Evolutionary conservation across 192 early-diverging fungal genomes (phyloP).

Genomic region (Mortierella claussenii): DNA sequence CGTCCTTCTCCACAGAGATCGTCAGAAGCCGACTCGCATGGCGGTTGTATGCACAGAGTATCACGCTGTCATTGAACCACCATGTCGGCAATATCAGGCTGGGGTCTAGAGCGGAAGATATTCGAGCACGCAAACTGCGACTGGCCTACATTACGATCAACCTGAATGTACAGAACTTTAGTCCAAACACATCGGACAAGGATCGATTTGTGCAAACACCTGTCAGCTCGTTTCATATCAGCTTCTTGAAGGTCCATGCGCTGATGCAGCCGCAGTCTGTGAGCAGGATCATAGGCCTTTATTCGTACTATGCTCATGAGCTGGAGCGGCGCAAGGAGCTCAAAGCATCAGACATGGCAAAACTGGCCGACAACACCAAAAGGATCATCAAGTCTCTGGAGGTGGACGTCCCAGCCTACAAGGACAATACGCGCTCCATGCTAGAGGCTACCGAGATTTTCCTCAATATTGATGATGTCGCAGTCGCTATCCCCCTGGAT

Average conservation of each 20-base stretch:
- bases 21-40: constrained; percentile 51
- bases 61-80: constrained; percentile 69
- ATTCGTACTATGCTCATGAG: constrained; percentile 73
- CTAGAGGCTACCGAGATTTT: constrained; percentile 63
- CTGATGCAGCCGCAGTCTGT: constrained; percentile 80
- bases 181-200: constrained; percentile 27
- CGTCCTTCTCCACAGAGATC: constrained; percentile 13
- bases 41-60: constrained; percentile 64
- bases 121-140: constrained; percentile 54
- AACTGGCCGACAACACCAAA: constrained; percentile 73
- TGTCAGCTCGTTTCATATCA: constrained; percentile 60
- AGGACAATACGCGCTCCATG: constrained; percentile 62
- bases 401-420: constrained; percentile 60
- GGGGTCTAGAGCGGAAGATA: constrained; percentile 48
- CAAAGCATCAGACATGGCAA: constrained; percentile 66
- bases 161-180: constrained; percentile 68
- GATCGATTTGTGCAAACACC: constrained; percentile 52
- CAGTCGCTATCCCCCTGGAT: constrained; percentile 71
- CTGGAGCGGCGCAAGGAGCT: constrained; percentile 66
- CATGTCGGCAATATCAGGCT: constrained; percentile 44
- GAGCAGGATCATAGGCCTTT: constrained; percentile 69
- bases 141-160: constrained; percentile 76
- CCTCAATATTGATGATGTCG: constrained; percentile 65
- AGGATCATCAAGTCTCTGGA: constrained; percentile 73
- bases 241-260: constrained; percentile 70